Base-by-base conservation (phyloP, 805 yeast species). In the Lipomyces yamadae region DNA sequence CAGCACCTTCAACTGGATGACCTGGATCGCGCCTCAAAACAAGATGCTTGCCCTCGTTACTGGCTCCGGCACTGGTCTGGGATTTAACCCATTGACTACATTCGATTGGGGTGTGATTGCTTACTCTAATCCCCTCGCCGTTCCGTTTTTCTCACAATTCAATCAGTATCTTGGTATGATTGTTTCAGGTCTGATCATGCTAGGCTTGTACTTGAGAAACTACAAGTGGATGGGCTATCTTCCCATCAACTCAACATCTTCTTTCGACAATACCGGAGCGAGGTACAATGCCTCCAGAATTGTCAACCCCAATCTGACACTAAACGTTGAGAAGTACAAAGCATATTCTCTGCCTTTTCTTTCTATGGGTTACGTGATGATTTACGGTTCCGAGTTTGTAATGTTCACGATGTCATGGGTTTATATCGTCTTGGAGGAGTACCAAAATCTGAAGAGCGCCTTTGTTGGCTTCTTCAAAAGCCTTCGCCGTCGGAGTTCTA, bases 1-100 rank as follows among this genome's bases (percentile, higher is more conserved):
- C 66, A 83, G 89, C 0, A 80, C 81, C 70, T 86, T 89, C 73
- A 73, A 78, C 33, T 86, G 88, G 81, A 84, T 86, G 56, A 81
- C 88, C 33, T 88, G 92, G 92, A 86, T 86, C 61, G 81, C 81
- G n/a, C 84, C 84, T 29, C 76, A 85, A 55, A 86, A 86, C 73
- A 83, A 83, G 60, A 81, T 82, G 18, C 82, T 88, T 24, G 87
- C 86, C 70, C 89, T 86, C 74, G 78, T 89, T 29, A 88, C 88
- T 71, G 94, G 94, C 61, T 80, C 85, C 5, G 70, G 78, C 7
- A 77, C 85, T n/a, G 93, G 93, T 29, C 78, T 88, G 65, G 92
- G 91, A 24, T 75, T 87, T 74, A 76, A 87, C 70, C 92, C 92
- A 10, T 74, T 87, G 53, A 84, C 90, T 18, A 84, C 73, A 88